phyloP scores from a whole-genome alignment of 1,284 basidiomycete species.

The Exobasidium rhododendri region DNA sequence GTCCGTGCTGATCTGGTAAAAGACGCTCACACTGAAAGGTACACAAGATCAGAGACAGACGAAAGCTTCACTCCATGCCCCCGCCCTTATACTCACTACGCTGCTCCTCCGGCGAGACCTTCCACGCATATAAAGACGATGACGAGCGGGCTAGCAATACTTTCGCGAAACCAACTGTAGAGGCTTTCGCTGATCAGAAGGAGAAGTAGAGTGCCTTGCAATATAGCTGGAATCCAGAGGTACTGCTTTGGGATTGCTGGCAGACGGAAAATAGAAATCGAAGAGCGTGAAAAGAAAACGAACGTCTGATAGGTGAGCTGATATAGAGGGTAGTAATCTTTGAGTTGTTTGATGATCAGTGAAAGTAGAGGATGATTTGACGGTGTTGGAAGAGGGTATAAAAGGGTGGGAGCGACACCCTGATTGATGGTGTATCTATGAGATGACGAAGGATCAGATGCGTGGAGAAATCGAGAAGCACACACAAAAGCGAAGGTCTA shows the following conservation, averaged over 20 bases:
- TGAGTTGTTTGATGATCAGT: slow-evolving; percentile 74
- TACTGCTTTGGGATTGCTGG: slow-evolving; percentile 72
- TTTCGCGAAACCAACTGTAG: slow-evolving; percentile 43
- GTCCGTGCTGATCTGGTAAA: slow-evolving; percentile 41
- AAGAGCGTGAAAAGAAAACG: slow-evolving; percentile 91
- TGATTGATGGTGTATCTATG: slow-evolving; percentile 51
- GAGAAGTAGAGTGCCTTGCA: slow-evolving; percentile 67
- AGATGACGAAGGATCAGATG: neutral
- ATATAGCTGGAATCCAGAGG: slow-evolving; percentile 70
- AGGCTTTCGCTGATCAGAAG: slow-evolving; percentile 64
- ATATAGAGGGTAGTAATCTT: slow-evolving; percentile 85
- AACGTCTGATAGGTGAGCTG: slow-evolving; percentile 80
- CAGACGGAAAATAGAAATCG: slow-evolving; percentile 75
- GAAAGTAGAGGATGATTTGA: slow-evolving; percentile 65
- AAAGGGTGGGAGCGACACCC: slow-evolving; percentile 70
- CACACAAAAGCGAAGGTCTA: no score
- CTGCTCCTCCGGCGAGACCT: slow-evolving; percentile 25
- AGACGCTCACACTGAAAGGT: slow-evolving; percentile 27
- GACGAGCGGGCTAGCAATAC: slow-evolving; percentile 44
- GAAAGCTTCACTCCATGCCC: no score
- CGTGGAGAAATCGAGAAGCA: neutral
- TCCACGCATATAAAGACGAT: slow-evolving; percentile 50
- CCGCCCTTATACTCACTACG: slow-evolving; percentile 18
- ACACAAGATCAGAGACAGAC: neutral
- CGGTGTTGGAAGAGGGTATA: slow-evolving; percentile 77